Evolutionary conservation across 371 early-diverging fungal genomes (phyloP), one percentile per base, ranked within the genome.

Genomic region (Catenaria anguillulae): DNA sequence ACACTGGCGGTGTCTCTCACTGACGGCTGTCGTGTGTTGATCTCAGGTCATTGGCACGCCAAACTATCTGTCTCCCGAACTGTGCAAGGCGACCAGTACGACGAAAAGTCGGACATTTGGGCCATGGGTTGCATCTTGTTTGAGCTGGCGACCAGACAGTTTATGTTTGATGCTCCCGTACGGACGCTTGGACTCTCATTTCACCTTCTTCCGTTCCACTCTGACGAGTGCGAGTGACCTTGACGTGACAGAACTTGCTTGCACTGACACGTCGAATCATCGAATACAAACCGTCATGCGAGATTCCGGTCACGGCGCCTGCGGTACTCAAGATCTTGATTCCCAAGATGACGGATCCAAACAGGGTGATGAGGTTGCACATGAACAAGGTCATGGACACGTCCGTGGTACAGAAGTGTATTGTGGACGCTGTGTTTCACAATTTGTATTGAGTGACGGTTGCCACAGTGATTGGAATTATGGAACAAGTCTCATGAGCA

Each of bases 61-160:
- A 0, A 55, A 35, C 46, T 67, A 67, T 46, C 56, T 67, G 8
- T 37, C 40, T 8, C 67, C 67, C 12, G 67, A 67, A 56, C 36
- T 67, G 24, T 68, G 68, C 52, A 67, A 26, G 62, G 63, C 21
- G 55, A 67, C 15, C 2, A 67, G 17, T 67, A 67, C 54, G 48
- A 67, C 59, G 54, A 67, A 37, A 66, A 67, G 31, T 33, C 37
- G 2, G 67, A 67, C 35, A 62, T 66, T 17, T 67, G 67, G 67
- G 61, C 68, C 19, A 54, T 67, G 2, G 67, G 67, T 4, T 68
- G 68, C 31, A 58, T 67, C 4, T 12, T 67, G 4, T 50, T n/a
- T 52, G 68, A 68, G 60, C 50, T 67, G 4, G 42, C 29, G 5
- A 31, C 33, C 26, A 17, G 55, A 0, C 6, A 45, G 50, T 5